Conservation (phyloP, 768 basidiomycete genomes). For the Austroboletus eburneus region DNA sequence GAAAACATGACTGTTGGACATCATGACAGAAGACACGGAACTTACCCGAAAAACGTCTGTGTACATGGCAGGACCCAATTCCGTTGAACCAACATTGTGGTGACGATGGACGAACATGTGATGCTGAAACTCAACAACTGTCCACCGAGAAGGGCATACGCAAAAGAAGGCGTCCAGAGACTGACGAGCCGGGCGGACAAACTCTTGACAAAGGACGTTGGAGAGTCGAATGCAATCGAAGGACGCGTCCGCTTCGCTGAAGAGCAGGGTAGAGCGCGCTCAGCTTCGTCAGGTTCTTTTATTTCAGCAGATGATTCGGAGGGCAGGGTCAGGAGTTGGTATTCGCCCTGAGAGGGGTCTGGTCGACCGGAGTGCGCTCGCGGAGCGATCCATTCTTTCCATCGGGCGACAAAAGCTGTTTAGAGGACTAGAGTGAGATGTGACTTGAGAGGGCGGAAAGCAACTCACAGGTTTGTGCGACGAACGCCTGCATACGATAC, state of each 20-base stretch:
- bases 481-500: slow-evolving; percentile 9
- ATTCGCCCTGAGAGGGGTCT: slow-evolving; percentile 15
- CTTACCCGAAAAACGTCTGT: slow-evolving; percentile 76
- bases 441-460: too few species aligned
- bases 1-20: background rate
- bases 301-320: slow-evolving; percentile 1
- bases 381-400: slow-evolving; percentile 16
- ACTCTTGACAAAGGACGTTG: slow-evolving; percentile 13
- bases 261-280: background rate
- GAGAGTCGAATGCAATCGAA: slow-evolving; percentile 17
- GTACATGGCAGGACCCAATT: slow-evolving; percentile 75
- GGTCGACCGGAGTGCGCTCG: slow-evolving; percentile 5
- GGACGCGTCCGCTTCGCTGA: slow-evolving; percentile 11
- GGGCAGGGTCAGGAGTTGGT: slow-evolving; percentile 16
- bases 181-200: slow-evolving; percentile 19
- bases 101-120: slow-evolving; percentile 50
- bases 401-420: slow-evolving; percentile 10
- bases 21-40: slow-evolving; percentile 8
- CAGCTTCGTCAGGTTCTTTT: slow-evolving; percentile 9
- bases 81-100: slow-evolving; percentile 62
- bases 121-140: slow-evolving; percentile 22
- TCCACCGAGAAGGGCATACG: slow-evolving; percentile 25
- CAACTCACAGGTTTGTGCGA: slow-evolving; percentile 11
- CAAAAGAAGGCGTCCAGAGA: slow-evolving; percentile 28
- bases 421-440: slow-evolving; percentile 1